A percentile compares a stretch with the other conserved stretches of the same genome.
These are phyloP conservation scores for Cephalotrichum gorgonifer DNA, from an alignment of 2,329 filamentous ascomycete species.

Conservation along the genomic window DNA sequence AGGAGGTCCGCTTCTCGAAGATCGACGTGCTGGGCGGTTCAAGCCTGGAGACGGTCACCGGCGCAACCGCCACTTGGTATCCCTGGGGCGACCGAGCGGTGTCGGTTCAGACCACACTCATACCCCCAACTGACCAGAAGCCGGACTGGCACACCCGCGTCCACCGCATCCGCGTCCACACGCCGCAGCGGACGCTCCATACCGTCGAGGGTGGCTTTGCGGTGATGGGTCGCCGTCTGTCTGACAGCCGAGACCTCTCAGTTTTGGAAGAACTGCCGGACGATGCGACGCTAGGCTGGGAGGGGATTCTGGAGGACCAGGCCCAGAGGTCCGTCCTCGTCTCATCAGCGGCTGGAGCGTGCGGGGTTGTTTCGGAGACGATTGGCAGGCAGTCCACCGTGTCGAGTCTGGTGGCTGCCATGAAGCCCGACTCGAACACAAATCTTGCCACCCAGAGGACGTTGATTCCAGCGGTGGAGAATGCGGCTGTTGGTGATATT, in stretches of 20 bases:
- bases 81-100: constrained; percentile 17
- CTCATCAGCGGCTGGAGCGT: not conserved
- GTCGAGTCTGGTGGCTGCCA: not conserved
- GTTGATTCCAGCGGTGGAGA: constrained; percentile 11
- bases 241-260: constrained; percentile 1
- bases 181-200: constrained; percentile 1
- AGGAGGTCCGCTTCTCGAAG: constrained; percentile 7
- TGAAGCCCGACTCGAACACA: constrained; percentile 17
- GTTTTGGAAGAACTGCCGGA: not conserved
- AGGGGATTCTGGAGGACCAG: not conserved
- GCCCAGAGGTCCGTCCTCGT: not conserved
- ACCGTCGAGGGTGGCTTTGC: constrained; percentile 15
- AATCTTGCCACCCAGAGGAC: constrained; percentile 14
- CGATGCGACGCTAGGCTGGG: not conserved
- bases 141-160: constrained; percentile 22
- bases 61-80: constrained; percentile 10
- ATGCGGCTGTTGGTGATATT: no score
- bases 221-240: constrained; percentile 4
- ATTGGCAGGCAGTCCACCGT: constrained; percentile 1
- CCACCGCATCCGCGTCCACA: constrained; percentile 10
- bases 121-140: constrained; percentile 19
- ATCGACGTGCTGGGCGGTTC: not conserved
- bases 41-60: not conserved
- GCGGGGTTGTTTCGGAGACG: not conserved
- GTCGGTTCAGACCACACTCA: constrained; percentile 15